These are phyloP conservation scores for Citrus australasica DNA, from an alignment of 345 rosid species.

Conservation along the genomic window DNA sequence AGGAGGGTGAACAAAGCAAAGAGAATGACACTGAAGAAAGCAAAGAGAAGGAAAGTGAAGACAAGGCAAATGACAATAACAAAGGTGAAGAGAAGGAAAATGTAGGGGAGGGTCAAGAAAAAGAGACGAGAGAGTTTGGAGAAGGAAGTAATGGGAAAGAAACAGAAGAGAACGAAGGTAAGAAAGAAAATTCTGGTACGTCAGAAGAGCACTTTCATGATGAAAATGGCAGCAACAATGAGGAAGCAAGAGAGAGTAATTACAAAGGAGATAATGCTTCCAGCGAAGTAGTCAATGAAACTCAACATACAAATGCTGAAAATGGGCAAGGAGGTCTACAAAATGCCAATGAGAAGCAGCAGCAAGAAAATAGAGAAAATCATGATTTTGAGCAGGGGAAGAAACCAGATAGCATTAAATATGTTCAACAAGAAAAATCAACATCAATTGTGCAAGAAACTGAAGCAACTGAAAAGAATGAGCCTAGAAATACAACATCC, in stretches of 20 bases:
- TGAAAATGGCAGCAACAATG: slow-evolving; percentile 38
- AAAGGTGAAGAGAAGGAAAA: slow-evolving; percentile 6
- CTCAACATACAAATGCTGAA: slow-evolving; percentile 24
- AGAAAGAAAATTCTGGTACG: slow-evolving; percentile 27
- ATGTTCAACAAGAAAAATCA: slow-evolving; percentile 30
- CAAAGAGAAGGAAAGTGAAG: slow-evolving; percentile 2
- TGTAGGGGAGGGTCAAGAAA: background rate
- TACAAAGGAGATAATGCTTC: slow-evolving; percentile 86
- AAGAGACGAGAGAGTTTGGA: background rate
- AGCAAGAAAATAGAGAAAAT: slow-evolving; percentile 31
- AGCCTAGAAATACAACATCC: slow-evolving; percentile 3
- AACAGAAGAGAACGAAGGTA: background rate
- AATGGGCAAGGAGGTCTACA: slow-evolving; percentile 29
- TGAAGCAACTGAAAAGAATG: slow-evolving; percentile 24
- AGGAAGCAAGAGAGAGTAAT: slow-evolving; percentile 70
- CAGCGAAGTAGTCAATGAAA: slow-evolving; percentile 60
- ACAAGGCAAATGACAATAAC: background rate
- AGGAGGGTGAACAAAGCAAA: background rate
- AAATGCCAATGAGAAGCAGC: slow-evolving; percentile 26
- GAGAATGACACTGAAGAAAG: background rate
- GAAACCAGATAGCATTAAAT: slow-evolving; percentile 24
- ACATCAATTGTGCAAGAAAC: slow-evolving; percentile 31
- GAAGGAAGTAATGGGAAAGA: slow-evolving; percentile 4
- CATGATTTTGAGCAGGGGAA: slow-evolving; percentile 13
- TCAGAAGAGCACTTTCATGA: slow-evolving; percentile 32